Conservation (phyloP, 2,329 filamentous ascomycete species). For the Xylariaceae sp. region DNA sequence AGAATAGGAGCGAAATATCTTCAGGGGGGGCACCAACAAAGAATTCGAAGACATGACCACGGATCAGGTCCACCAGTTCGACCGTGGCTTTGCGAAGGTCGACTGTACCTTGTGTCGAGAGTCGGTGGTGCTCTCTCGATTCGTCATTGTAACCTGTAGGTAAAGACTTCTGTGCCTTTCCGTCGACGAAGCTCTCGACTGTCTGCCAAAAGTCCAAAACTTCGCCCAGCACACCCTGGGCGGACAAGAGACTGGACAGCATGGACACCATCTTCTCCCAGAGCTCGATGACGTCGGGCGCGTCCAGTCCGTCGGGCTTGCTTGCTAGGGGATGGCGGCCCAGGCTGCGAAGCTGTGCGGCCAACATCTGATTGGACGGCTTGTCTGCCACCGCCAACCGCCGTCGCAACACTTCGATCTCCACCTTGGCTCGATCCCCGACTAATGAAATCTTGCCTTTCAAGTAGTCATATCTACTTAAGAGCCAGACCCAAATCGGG, state of each 20-base stretch:
- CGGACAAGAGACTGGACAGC: slow-evolving; percentile 67
- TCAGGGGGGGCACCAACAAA: slow-evolving; percentile 86
- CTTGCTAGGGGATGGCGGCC: slow-evolving; percentile 61
- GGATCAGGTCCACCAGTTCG: slow-evolving; percentile 77
- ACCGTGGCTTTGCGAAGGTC: slow-evolving; percentile 72
- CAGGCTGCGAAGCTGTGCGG: slow-evolving; percentile 70
- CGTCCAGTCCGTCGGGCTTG: slow-evolving; percentile 63
- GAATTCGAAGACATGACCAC: slow-evolving; percentile 73
- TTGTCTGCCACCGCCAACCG: slow-evolving; percentile 70
- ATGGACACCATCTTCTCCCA: slow-evolving; percentile 86
- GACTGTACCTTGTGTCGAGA: slow-evolving; percentile 63
- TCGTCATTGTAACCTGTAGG: slow-evolving; percentile 78
- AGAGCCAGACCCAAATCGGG: slow-evolving; percentile 92
- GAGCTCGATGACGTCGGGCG: slow-evolving; percentile 73
- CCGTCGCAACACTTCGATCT: slow-evolving; percentile 85
- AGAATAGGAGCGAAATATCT: slow-evolving; percentile 82
- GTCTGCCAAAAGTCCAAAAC: slow-evolving; percentile 92
- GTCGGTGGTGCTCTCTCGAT: slow-evolving; percentile 72
- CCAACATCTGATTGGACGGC: slow-evolving; percentile 62
- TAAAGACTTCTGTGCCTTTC: slow-evolving; percentile 72
- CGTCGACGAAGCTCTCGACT: slow-evolving; percentile 82
- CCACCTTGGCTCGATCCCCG: slow-evolving; percentile 80
- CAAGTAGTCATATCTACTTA: slow-evolving; percentile 82
- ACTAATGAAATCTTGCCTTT: slow-evolving; percentile 77
- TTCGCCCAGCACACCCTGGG: slow-evolving; percentile 79